A percentile compares a stretch with the other conserved stretches of the same genome.
Evolutionary conservation across 2,329 filamentous ascomycete species (phyloP).

Genomic region (Endothia cerciana): DNA sequence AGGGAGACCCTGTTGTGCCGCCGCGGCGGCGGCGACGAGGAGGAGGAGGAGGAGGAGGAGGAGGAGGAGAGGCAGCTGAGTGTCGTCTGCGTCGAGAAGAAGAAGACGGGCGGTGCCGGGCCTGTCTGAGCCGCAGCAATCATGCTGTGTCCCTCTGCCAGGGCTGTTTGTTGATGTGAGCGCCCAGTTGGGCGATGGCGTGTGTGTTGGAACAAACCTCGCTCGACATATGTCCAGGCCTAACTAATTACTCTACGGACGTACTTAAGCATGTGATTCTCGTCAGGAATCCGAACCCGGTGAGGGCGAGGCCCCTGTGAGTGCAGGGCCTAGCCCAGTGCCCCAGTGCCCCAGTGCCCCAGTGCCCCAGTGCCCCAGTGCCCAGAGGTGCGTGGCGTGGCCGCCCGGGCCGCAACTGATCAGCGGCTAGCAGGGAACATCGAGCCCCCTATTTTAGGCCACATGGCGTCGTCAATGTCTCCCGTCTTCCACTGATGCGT

Average conservation of each 20-base stretch:
- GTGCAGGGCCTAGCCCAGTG: too few relatives aligned
- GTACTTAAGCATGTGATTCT: too few relatives aligned
- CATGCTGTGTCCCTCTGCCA: neutral
- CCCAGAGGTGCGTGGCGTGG: too few relatives aligned
- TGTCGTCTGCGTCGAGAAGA: constrained; percentile 3
- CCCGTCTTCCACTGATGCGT: neutral
- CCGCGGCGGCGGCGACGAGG: constrained; percentile 30
- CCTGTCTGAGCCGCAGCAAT: neutral
- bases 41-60: constrained; percentile 33
- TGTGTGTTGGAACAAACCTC: too few relatives aligned
- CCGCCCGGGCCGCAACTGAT: neutral
- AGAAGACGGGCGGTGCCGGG: neutral
- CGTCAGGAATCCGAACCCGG: too few relatives aligned
- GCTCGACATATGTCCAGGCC: too few relatives aligned
- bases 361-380: too few relatives aligned
- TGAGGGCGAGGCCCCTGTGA: too few relatives aligned
- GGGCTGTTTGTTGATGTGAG: neutral
- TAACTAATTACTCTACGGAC: too few relatives aligned
- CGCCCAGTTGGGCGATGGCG: neutral
- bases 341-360: too few relatives aligned
- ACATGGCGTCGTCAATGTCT: constrained; percentile 1
- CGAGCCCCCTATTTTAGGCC: neutral
- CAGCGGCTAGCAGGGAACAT: neutral
- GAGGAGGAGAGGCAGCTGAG: constrained; percentile 22
- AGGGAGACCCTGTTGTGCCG: constrained; percentile 14